Conservation (phyloP, 1,284 basidiomycete genomes). For the Apiotrichum laibachii region DNA sequence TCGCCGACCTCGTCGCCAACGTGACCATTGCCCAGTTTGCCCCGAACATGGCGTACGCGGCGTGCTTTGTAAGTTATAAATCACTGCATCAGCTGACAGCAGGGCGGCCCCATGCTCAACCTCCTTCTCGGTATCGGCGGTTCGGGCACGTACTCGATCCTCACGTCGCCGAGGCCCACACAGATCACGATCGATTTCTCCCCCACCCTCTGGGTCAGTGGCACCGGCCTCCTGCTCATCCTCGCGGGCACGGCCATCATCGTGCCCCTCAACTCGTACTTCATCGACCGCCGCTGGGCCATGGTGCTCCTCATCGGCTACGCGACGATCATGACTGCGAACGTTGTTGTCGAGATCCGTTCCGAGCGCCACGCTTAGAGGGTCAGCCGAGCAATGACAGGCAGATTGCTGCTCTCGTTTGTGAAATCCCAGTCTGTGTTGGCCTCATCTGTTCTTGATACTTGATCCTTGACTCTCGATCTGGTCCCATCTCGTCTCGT, state of each 20-base stretch:
- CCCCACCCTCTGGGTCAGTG: constrained; percentile 77
- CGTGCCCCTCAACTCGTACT: constrained; percentile 80
- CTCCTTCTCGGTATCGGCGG: constrained; percentile 66
- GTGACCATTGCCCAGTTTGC: constrained; percentile 74
- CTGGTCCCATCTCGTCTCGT: too few species aligned
- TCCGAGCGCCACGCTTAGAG: constrained; percentile 25
- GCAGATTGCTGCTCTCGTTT: background rate
- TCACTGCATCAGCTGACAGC: background rate
- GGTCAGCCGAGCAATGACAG: too few species aligned
- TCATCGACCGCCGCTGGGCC: constrained; percentile 76
- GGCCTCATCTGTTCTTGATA: too few species aligned
- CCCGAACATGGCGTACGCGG: constrained; percentile 53
- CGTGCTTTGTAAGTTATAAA: constrained; percentile 43
- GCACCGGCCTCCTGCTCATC: constrained; percentile 70
- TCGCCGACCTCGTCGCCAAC: constrained; percentile 95
- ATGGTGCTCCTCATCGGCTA: constrained; percentile 73
- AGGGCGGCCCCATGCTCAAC: constrained; percentile 71
- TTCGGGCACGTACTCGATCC: constrained; percentile 47
- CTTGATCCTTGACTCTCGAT: too few species aligned
- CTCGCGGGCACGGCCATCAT: constrained; percentile 74
- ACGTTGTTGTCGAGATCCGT: constrained; percentile 68
- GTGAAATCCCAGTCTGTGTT: too few species aligned
- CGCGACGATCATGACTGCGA: constrained; percentile 65
- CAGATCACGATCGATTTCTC: constrained; percentile 72
- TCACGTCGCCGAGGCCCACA: constrained; percentile 58